Evolutionary conservation across 1,284 basidiomycete genomes (phyloP), one percentile per base, ranked within the genome.

Genomic region (Macrocystidia cucumis): DNA sequence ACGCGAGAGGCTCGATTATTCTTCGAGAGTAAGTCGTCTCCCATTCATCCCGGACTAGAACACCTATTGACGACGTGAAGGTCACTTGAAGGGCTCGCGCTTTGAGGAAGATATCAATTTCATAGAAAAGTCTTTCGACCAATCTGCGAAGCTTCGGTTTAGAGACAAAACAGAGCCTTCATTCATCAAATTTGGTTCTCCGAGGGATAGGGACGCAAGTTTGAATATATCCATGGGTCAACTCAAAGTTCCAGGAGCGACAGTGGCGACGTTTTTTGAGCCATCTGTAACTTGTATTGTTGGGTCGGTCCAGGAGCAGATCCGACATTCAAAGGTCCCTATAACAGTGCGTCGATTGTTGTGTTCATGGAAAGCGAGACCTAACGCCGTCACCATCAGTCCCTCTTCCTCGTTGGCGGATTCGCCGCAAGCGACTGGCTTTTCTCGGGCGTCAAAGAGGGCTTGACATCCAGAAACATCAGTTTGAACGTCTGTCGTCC

Each of bases 161-260:
- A 55, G 63, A 5, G 56, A 60, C 32, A 45, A 49, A 0, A 50
- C 56, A 2, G 66, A 66, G 31, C 60, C 63, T 1, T 62, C 64
- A 3, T 72, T 60, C 36, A 66, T 75, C 42, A 62, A 60, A 37
- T 75, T 76, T 43, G 71, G 72, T n/a, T 55, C 55, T 8, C 44
- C 60, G 3, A 55, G 60, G 6, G 70, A 75, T 41, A 64, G 57
- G 28, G 71, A 74, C 40, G 49, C 55, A 0, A 43, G 54, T 8
- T 50, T 62, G 17, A 45, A 38, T 16, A 70, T 56, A 34, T 49
- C 49, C 30, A 42, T 61, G 5, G 72, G 53, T 3, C 55, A 51
- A 35, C 43, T 75, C 28, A 61, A 56, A 32, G 42, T 74, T n/a
- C 35, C 21, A 67, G 63, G 18, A n/a, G 43, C 0, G 56, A 59